Conservation (phyloP, 371 early-diverging fungal genomes). For the Mucor circinelloides region DNA sequence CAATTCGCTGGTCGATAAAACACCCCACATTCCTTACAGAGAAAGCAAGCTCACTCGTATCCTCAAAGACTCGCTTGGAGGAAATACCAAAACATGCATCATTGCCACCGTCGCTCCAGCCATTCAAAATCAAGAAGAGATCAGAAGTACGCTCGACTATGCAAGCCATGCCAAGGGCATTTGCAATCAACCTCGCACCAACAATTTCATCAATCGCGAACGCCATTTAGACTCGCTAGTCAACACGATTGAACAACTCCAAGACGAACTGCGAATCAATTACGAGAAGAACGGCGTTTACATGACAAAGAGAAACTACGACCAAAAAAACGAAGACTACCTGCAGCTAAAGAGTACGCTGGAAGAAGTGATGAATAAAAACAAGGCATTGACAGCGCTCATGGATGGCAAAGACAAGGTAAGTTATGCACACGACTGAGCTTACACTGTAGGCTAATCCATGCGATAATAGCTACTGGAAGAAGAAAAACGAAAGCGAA, state of each 20-base stretch:
- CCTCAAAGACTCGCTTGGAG: conserved; percentile 95
- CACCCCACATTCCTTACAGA: conserved; percentile 88
- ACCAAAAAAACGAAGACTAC: conserved; percentile 25
- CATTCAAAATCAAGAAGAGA: conserved; percentile 80
- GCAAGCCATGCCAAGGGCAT: conserved; percentile 95
- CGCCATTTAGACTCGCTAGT: conserved; percentile 84
- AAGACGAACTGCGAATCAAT: conserved; percentile 46
- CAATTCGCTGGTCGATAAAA: conserved; percentile 80
- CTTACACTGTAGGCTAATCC: background rate
- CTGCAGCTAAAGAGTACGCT: background rate
- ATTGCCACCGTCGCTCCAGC: conserved; percentile 93
- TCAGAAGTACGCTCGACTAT: conserved; percentile 93
- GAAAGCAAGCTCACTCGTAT: conserved; percentile 95
- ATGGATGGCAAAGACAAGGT: background rate
- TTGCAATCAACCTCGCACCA: conserved; percentile 89
- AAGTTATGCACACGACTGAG: background rate
- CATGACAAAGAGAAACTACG: conserved; percentile 65
- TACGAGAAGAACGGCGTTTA: conserved; percentile 79
- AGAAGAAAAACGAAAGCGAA: background rate
- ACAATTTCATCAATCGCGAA: conserved; percentile 81
- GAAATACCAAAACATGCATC: conserved; percentile 92
- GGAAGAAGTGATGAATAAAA: background rate
- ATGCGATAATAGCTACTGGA: background rate
- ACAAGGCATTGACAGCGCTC: background rate
- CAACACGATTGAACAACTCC: conserved; percentile 73